Percentiles rank a stretch among this genome's conserved stretches.
These are phyloP conservation scores for Tolypocladium amazonense DNA, from an alignment of 2,329 filamentous ascomycete species.

Conservation along the genomic window DNA sequence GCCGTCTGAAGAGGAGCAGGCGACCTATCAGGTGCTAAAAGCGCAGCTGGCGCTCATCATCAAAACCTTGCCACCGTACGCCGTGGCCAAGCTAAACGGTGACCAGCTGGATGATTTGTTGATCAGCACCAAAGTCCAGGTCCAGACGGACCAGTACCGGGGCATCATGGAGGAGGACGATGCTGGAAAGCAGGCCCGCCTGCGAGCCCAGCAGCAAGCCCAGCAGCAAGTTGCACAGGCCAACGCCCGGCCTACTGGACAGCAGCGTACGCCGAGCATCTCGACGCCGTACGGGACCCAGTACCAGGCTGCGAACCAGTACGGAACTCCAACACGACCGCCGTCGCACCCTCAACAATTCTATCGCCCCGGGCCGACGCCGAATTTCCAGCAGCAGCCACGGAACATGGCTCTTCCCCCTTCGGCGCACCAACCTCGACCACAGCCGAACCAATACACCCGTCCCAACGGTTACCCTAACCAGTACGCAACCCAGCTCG, in stretches of 20 bases:
- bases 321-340: conserved; percentile 34
- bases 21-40: conserved; percentile 63
- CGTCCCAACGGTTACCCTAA: conserved; percentile 35
- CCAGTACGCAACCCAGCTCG: conserved; percentile 37
- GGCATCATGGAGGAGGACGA: conserved; percentile 82
- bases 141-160: conserved; percentile 62
- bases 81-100: conserved; percentile 75
- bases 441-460: conserved; percentile 37
- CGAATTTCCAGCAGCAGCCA: conserved; percentile 33
- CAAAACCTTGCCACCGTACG: conserved; percentile 68
- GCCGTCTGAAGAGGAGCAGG: conserved; percentile 51
- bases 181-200: conserved; percentile 41
- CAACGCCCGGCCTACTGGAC: conserved; percentile 23
- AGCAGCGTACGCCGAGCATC: conserved; percentile 26
- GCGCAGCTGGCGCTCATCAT: conserved; percentile 66
- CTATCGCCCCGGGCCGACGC: conserved; percentile 26
- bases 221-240: conserved; percentile 14
- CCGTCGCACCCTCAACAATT: conserved; percentile 33
- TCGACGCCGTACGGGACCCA: conserved; percentile 31
- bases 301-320: conserved; percentile 32
- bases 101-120: conserved; percentile 76
- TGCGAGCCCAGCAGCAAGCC: conserved; percentile 27
- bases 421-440: conserved; percentile 19
- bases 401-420: conserved; percentile 18
- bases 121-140: conserved; percentile 67